Evolutionary conservation across 805 yeast genomes (phyloP).

Genomic region (Candida sanyiensis): DNA sequence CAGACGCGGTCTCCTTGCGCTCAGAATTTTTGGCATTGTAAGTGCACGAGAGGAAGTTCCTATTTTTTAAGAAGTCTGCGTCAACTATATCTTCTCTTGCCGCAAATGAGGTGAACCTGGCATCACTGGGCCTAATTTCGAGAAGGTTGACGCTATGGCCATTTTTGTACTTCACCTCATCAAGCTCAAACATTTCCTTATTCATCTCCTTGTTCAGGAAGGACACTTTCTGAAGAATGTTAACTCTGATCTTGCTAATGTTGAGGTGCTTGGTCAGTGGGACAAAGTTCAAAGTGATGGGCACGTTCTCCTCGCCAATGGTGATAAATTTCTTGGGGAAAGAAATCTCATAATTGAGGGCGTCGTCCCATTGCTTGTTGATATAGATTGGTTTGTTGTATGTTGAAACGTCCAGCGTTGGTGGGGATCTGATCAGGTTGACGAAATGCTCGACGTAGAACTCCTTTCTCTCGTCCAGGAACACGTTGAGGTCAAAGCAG

Average conservation of each 20-base stretch:
- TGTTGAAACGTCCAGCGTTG: slow-evolving; percentile 32
- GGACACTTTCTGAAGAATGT: slow-evolving; percentile 60
- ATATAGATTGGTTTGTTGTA: slow-evolving; percentile 71
- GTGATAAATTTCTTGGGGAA: slow-evolving; percentile 66
- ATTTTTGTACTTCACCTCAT: slow-evolving; percentile 29
- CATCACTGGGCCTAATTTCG: slow-evolving; percentile 51
- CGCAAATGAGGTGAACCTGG: slow-evolving; percentile 36
- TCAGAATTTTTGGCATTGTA: slow-evolving; percentile 30
- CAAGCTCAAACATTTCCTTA: slow-evolving; percentile 39
- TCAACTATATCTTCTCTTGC: slow-evolving; percentile 54
- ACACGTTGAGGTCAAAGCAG: slow-evolving; percentile 22
- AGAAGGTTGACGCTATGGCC: slow-evolving; percentile 56
- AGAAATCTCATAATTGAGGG: slow-evolving; percentile 64
- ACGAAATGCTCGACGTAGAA: slow-evolving; percentile 30
- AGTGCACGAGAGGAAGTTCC: slow-evolving; percentile 56
- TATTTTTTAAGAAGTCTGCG: slow-evolving; percentile 44
- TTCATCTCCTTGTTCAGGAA: slow-evolving; percentile 50
- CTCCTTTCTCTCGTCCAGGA: slow-evolving; percentile 3
- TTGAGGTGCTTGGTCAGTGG: slow-evolving; percentile 60
- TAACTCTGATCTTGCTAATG: slow-evolving; percentile 58
- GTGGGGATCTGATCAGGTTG: slow-evolving; percentile 36
- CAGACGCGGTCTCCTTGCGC: slow-evolving; percentile 26
- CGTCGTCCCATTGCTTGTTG: slow-evolving; percentile 67
- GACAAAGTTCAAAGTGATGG: slow-evolving; percentile 55
- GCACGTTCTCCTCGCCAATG: slow-evolving; percentile 49